Conservation (phyloP, 495 filamentous ascomycete genomes). For the Aspergillus homomorphus region DNA sequence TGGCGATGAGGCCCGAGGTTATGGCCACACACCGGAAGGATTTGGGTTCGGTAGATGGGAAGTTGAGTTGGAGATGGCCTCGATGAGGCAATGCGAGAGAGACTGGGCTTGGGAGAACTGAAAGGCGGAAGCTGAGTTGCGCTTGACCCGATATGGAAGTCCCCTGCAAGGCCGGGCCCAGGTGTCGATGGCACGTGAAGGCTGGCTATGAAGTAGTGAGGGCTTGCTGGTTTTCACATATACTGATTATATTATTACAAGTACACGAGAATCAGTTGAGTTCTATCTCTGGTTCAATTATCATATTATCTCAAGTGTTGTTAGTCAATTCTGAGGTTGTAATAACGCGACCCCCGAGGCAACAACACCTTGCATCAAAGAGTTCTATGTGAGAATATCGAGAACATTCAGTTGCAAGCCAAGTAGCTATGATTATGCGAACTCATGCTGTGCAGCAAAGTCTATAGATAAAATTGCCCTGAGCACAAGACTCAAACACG, state of each 20-base stretch:
- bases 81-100: constrained; percentile 4
- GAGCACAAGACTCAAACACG: not conserved
- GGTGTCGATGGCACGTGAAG: not conserved
- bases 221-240: no score
- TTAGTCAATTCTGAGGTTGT: not conserved
- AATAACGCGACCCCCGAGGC: not conserved
- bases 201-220: not conserved
- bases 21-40: not conserved
- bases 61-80: constrained; percentile 2
- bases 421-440: not conserved
- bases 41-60: not conserved
- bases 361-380: constrained; percentile 1
- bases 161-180: not conserved
- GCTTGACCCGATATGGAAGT: constrained; percentile 38
- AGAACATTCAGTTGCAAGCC: not conserved
- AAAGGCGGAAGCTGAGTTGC: constrained; percentile 3
- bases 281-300: no score
- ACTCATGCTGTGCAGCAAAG: not conserved
- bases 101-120: constrained; percentile 7
- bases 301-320: not conserved
- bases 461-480: constrained; percentile 1
- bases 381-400: not conserved
- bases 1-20: constrained; percentile 3
- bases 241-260: no score
- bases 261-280: no score